Base-by-base conservation (phyloP, 768 basidiomycete genomes). In the Lyophyllum shimeji region DNA sequence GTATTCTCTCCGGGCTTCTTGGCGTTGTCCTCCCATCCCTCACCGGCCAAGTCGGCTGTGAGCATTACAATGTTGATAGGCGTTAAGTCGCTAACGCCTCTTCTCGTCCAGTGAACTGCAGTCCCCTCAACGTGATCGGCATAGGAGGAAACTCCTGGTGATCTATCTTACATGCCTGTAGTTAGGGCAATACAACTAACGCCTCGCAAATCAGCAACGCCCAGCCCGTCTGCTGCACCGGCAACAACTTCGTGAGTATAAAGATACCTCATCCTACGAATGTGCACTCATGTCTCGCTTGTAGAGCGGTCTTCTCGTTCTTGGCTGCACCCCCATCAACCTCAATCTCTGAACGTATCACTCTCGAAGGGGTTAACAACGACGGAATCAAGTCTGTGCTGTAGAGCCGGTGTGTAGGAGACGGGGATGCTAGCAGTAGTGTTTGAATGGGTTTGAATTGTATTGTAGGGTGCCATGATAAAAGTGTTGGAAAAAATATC, bases 291-390 rank as follows among this genome's bases (percentile, higher is more conserved):
- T 48, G 17, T n/a, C 50, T 25, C 42, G 53, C 4, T 47, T 13
- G 42, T 44, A 65, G 61, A 46, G 33, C 23, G 62, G 62, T 13
- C 46, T 63, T 44, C 34, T 63, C 47, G 56, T 52, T 42, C 1
- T 63, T 43, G 60, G 58, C 13, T 65, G 64, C 50, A 51, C 50
- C 29, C 62, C 62, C 52, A 55, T 64, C 31, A 56, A 64, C 45
- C 25, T 62, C 29, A 42, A 46, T 37, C 27, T 60, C 27, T 60
- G 33, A 55, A 50, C 3, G 39, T 17, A 13, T 40, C n/a, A 18
- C 15, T 17, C 7, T 37, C 34, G 15, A 37, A 37, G 34, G 15
- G 9, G 17, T n/a, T 9, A 5, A 40, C 17, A 40, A 4, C 39
- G 17, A 3, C 34, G 34, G 12, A 37, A 37, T 18, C 17, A n/a